Conservation (phyloP, 106 monocot species). For the Alisma plantagoaquatica region DNA sequence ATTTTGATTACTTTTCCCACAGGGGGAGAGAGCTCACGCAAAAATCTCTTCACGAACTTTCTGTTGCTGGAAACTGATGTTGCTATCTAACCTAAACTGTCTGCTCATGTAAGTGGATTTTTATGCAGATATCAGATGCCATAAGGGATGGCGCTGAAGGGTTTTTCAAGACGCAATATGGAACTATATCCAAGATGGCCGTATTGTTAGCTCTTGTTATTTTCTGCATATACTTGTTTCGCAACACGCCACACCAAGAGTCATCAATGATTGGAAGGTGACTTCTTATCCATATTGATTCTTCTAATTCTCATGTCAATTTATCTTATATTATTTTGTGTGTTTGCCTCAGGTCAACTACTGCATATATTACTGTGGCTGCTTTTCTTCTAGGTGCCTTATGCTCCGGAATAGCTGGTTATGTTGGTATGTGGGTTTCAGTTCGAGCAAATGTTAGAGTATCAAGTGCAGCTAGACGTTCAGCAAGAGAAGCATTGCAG, state of each 20-base stretch:
- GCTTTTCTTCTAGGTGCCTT: constrained; percentile 94
- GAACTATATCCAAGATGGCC: constrained; percentile 98
- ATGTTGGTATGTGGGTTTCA: constrained; percentile 99
- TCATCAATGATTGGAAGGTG: constrained; percentile 89
- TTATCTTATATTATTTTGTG: neutral
- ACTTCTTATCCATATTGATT: neutral
- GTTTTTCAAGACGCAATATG: constrained; percentile 95
- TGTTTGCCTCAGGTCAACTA: constrained; percentile 38
- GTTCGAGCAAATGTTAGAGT: constrained; percentile 99
- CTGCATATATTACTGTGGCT: constrained; percentile 86
- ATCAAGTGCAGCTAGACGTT: constrained; percentile 94
- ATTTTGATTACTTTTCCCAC: no score
- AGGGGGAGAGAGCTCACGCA: no score
- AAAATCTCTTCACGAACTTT: no score
- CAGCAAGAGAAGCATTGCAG: constrained; percentile 97
- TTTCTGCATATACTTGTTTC: constrained; percentile 84
- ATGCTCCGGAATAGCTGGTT: constrained; percentile 94
- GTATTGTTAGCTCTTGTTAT: constrained; percentile 77
- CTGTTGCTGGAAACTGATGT: no score
- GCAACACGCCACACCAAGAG: constrained; percentile 89
- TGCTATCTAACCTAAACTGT: no score
- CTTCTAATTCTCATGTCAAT: neutral
- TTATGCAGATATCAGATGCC: constrained; percentile 91
- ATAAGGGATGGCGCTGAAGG: constrained; percentile 99
- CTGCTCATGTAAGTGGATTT: no score